Evolutionary conservation across 148 eudicot genomes (phyloP).

Genomic region (Vaccinium macrocarpon): DNA sequence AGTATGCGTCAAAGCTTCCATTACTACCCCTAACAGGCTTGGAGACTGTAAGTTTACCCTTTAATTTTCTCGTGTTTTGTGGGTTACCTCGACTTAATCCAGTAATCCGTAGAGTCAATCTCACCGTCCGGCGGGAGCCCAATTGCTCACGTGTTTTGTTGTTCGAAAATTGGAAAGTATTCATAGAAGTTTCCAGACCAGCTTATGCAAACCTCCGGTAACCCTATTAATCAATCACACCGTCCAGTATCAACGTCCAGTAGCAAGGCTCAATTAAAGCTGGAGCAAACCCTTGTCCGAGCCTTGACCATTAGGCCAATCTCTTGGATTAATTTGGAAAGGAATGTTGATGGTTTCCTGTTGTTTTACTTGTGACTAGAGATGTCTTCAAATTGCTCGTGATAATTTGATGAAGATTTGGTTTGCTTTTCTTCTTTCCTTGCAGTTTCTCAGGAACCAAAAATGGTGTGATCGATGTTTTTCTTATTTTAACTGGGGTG

Average conservation of each 20-base stretch:
- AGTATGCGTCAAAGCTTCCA: constrained; percentile 77
- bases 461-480: too few relatives aligned
- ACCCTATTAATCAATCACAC: not conserved
- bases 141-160: not conserved
- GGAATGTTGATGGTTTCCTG: not conserved
- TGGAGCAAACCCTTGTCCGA: not conserved
- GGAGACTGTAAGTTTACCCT: constrained; percentile 69
- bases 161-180: not conserved
- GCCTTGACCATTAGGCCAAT: not conserved
- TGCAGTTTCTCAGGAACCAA: not conserved
- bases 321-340: not conserved
- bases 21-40: constrained; percentile 58
- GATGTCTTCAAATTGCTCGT: not conserved
- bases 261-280: not conserved
- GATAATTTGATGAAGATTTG: not conserved
- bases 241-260: not conserved
- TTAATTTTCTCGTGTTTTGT: not conserved
- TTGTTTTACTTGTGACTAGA: not conserved
- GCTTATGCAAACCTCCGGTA: not conserved
- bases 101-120: too few relatives aligned
- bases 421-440: not conserved
- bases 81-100: too few relatives aligned
- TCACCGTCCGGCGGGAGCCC: too few relatives aligned
- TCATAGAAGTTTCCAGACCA: not conserved
- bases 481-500: too few relatives aligned